Conservation (phyloP, 306 rosid species). For the Nissolia schottii region DNA sequence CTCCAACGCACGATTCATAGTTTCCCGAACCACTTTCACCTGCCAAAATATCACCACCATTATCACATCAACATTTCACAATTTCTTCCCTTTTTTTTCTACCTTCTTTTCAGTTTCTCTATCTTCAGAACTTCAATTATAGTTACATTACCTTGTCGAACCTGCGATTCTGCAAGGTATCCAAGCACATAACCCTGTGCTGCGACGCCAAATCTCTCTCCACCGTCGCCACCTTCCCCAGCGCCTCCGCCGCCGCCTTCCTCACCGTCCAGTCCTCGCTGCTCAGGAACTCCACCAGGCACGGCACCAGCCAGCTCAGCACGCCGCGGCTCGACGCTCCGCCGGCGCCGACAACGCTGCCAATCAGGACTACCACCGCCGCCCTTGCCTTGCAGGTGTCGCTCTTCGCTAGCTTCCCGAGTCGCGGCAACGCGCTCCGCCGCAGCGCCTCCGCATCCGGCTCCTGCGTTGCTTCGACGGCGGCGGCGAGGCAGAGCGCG, state of each 20-base stretch:
- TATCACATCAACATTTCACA: background rate
- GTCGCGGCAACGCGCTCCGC: slow-evolving; percentile 48
- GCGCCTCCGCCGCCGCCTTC: slow-evolving; percentile 82
- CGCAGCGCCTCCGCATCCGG: slow-evolving; percentile 54
- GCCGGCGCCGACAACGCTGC: slow-evolving; percentile 64
- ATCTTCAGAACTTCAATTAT: background rate
- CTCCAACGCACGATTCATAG: slow-evolving; percentile 77
- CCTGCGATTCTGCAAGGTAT: slow-evolving; percentile 73
- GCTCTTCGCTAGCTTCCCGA: slow-evolving; percentile 75
- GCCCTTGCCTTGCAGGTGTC: slow-evolving; percentile 81
- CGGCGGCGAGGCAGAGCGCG: slow-evolving; percentile 89
- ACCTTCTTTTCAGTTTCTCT: background rate
- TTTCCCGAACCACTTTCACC: slow-evolving; percentile 92
- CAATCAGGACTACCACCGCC: slow-evolving; percentile 65
- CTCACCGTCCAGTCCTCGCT: slow-evolving; percentile 92
- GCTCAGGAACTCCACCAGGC: slow-evolving; percentile 59
- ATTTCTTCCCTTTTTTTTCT: background rate
- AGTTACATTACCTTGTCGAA: slow-evolving; percentile 86
- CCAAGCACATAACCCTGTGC: slow-evolving; percentile 58
- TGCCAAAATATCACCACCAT: slow-evolving; percentile 25
- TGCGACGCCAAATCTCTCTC: slow-evolving; percentile 61
- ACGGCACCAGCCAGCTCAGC: slow-evolving; percentile 84
- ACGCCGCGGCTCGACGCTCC: slow-evolving; percentile 64
- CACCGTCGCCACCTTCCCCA: slow-evolving; percentile 62
- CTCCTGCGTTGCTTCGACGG: slow-evolving; percentile 73